Base-by-base conservation (phyloP, 768 basidiomycete species). In the Rhodotorula graminis region DNA sequence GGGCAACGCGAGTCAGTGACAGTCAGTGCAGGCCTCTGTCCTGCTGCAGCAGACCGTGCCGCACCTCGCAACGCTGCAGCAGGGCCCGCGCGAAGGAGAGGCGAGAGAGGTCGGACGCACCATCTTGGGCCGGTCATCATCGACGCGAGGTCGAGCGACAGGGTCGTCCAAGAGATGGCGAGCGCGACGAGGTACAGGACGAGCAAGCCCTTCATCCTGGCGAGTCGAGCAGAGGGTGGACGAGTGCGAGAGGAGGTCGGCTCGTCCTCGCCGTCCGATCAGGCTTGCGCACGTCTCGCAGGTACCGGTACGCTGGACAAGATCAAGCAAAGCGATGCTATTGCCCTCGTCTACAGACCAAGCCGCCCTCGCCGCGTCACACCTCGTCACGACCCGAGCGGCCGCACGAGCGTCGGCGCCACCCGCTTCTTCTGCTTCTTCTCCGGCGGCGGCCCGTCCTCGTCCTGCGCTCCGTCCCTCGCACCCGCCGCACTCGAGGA, bases 381-480 rank as follows among this genome's bases (percentile, higher is more conserved):
- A 27, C 12, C 15, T 11, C 27, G 9, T 25, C n/a, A 55, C 53
- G 53, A 29, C 53, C 53, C 53, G 3, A 33, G 53, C 40, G 64
- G 64, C 55, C 16, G 44, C 18, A 67, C n/a, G 40, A 67, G 31
- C 49, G 66, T 67, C 40, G 66, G 66, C 40, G 40, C 42, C 3
- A 67, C 66, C 14, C 66, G 23, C 66, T 61, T 60, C 59, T 60
- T 61, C n/a, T 46, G 27, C 42, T 67, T 67, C 50, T 67, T 61
- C 27, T 40, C 47, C 27, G 65, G 57, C 33, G 62, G 33, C 50
- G 42, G 29, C 42, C 6, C 21, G 40, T 14, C 50, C 58, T 2
- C 46, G 31, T 57, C 64, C 8, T 12, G 52, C 15, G 42, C 55
- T 18, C 44, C 55, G 4, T 27, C 47, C 18, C 25, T 46, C 65